A percentile compares a stretch with the other conserved stretches of the same genome.
These are phyloP conservation scores for Tripterygium wilfordii DNA, from an alignment of 177 flowering plant species.

Conservation along the genomic window DNA sequence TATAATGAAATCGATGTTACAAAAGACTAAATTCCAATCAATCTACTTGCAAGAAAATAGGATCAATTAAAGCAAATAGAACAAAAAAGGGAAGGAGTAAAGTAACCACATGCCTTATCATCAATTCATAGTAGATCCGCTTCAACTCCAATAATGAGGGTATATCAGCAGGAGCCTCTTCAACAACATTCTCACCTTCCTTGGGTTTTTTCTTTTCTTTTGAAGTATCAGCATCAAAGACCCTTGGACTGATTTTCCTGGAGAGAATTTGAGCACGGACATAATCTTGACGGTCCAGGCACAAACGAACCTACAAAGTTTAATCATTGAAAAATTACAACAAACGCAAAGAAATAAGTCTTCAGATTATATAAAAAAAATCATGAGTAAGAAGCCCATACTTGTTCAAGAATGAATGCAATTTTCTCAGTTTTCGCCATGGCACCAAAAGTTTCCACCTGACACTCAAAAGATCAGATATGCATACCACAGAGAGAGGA, in stretches of 20 bases:
- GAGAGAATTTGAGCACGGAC: slow-evolving; percentile 97
- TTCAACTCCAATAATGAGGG: slow-evolving; percentile 87
- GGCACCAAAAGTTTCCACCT: slow-evolving; percentile 99
- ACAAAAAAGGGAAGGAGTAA: neutral
- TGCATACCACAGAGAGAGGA: neutral
- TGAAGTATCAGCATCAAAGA: slow-evolving; percentile 73
- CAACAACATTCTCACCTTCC: slow-evolving; percentile 88
- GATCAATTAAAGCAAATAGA: neutral
- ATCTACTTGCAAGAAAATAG: too few relatives aligned
- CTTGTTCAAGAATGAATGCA: slow-evolving; percentile 97
- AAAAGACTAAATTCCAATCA: too few relatives aligned
- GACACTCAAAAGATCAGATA: slow-evolving; percentile 11
- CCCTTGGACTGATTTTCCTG: slow-evolving; percentile 87
- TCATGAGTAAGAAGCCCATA: too few relatives aligned
- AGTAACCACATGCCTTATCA: slow-evolving; percentile 77
- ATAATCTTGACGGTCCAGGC: slow-evolving; percentile 91
- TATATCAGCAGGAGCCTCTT: slow-evolving; percentile 93
- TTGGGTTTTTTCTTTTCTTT: slow-evolving; percentile 95
- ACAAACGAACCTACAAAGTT: slow-evolving; percentile 72
- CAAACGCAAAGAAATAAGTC: too few relatives aligned
- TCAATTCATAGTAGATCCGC: slow-evolving; percentile 77
- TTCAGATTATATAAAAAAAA: too few relatives aligned
- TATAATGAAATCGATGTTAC: too few relatives aligned
- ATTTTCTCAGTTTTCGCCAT: slow-evolving; percentile 99
- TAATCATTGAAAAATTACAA: too few relatives aligned